Evolutionary conservation across 2,329 filamentous ascomycete species (phyloP).

Genomic region (Tolypocladium sp.): DNA sequence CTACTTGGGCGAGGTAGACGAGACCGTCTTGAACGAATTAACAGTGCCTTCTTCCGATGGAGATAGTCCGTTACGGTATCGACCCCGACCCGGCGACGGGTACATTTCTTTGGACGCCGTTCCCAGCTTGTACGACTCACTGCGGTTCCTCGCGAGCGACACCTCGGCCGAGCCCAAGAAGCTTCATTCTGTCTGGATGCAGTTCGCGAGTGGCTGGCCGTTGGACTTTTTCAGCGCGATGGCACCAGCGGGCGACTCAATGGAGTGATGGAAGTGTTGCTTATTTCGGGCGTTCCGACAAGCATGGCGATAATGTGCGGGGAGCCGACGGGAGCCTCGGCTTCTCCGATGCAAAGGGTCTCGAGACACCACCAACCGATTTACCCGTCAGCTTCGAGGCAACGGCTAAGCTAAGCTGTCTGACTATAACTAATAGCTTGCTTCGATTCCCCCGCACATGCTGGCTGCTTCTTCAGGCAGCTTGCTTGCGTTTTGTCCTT

Average conservation of each 20-base stretch:
- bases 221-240: not conserved
- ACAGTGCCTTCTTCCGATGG: not conserved
- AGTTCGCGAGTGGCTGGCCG: conserved; percentile 1
- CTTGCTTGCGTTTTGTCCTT: not conserved
- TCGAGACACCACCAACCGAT: not conserved
- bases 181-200: conserved; percentile 3
- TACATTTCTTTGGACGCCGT: not conserved
- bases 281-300: not conserved
- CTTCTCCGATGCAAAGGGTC: not conserved
- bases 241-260: not conserved
- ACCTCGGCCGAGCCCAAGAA: conserved; percentile 1
- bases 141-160: conserved; percentile 2
- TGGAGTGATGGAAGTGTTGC: not conserved
- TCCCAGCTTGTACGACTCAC: conserved; percentile 1
- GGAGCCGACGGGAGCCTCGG: not conserved
- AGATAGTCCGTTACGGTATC: not conserved
- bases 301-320: not conserved
- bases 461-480: not conserved
- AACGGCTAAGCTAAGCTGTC: not conserved
- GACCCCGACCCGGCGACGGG: conserved; percentile 2
- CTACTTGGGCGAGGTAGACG: conserved; percentile 9
- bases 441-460: not conserved
- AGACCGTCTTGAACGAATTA: not conserved
- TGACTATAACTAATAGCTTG: not conserved
- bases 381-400: not conserved